Conservation (phyloP, 2,329 filamentous ascomycete genomes). For the Pseudogymnoascus sp. region DNA sequence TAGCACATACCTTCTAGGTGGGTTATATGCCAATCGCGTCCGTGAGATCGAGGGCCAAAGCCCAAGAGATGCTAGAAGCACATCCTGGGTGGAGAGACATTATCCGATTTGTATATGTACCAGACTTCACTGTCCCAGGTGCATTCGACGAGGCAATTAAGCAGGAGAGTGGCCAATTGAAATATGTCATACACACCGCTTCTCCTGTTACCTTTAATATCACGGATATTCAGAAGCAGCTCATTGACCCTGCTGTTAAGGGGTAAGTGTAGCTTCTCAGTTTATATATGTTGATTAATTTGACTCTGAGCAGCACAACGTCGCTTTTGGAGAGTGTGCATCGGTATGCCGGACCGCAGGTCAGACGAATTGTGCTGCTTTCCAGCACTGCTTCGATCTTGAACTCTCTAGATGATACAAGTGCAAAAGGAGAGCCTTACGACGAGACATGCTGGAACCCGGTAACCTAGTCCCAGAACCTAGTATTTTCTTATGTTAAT, state of each 20-base stretch:
- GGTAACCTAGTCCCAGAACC: slow-evolving; percentile 32
- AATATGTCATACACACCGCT: slow-evolving; percentile 58
- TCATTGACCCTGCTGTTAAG: slow-evolving; percentile 47
- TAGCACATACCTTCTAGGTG: background rate
- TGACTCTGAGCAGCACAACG: slow-evolving; percentile 38
- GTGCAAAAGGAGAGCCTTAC: slow-evolving; percentile 28
- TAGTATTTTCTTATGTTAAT: slow-evolving; percentile 5
- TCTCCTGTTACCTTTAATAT: slow-evolving; percentile 39
- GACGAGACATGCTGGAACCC: slow-evolving; percentile 47
- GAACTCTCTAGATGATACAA: slow-evolving; percentile 20
- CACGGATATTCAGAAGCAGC: slow-evolving; percentile 26
- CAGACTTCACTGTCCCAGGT: slow-evolving; percentile 58
- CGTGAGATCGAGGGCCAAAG: slow-evolving; percentile 36
- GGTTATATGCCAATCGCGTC: slow-evolving; percentile 24
- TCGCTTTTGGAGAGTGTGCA: slow-evolving; percentile 66
- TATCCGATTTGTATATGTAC: slow-evolving; percentile 39
- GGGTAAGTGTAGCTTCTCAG: slow-evolving; percentile 22
- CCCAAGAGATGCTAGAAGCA: slow-evolving; percentile 32
- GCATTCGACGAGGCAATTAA: slow-evolving; percentile 55
- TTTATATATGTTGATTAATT: background rate
- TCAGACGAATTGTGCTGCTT: slow-evolving; percentile 63
- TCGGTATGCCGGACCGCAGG: slow-evolving; percentile 40
- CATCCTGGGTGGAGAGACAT: slow-evolving; percentile 25
- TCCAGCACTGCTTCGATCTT: slow-evolving; percentile 27
- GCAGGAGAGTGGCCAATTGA: slow-evolving; percentile 46